Percentiles rank a stretch among this genome's conserved stretches.
Evolutionary conservation across 169 alveolate species (phyloP).

Genomic region (Miamiensis avidus): DNA sequence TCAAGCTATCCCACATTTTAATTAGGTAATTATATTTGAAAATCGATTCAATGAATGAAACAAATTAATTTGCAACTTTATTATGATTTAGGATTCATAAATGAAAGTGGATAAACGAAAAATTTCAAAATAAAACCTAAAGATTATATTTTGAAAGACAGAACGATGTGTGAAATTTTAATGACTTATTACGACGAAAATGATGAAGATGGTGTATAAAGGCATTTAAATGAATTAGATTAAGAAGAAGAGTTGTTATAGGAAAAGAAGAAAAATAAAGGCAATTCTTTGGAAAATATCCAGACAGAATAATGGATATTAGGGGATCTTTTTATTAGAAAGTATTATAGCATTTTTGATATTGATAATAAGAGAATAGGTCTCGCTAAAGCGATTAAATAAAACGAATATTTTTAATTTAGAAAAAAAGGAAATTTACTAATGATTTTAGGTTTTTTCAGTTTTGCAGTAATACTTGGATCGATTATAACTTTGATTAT

Average conservation of each 20-base stretch:
- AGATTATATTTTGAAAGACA: background rate
- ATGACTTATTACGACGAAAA: background rate
- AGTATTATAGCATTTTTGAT: slow-evolving; percentile 66
- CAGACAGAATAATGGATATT: slow-evolving; percentile 50
- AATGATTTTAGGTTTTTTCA: no score
- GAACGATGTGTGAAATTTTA: background rate
- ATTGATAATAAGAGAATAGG: slow-evolving; percentile 74
- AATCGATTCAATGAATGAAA: no score
- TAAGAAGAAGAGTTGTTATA: no score
- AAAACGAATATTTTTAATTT: no score
- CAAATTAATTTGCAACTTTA: no score
- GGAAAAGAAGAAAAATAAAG: no score
- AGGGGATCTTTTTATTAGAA: slow-evolving; percentile 75
- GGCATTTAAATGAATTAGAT: no score
- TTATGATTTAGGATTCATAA: background rate
- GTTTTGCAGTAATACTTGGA: no score
- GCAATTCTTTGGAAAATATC: background rate
- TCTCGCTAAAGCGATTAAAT: slow-evolving; percentile 52
- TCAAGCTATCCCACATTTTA: background rate
- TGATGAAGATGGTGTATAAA: background rate
- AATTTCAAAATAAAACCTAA: background rate
- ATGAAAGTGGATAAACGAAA: background rate
- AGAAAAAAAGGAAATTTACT: no score
- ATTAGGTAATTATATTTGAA: no score
- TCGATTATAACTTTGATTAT: no score